Base-by-base conservation (phyloP, 2,329 filamentous ascomycete species). In the Cercospora beticola region DNA sequence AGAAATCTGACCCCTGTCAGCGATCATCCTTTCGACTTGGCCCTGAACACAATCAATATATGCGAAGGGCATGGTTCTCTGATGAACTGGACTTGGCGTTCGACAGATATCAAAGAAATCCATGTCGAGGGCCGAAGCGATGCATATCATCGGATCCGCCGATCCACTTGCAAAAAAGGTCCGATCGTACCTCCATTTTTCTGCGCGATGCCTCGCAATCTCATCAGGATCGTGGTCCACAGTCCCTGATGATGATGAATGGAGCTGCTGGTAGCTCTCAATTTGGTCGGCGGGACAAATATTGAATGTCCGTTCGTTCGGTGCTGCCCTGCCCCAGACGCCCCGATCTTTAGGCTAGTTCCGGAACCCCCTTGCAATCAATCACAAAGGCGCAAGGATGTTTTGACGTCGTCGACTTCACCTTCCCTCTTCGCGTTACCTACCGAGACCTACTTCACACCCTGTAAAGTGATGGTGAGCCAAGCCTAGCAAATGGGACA, bases 281-380 rank as follows among this genome's bases (percentile, higher is more conserved):
- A 18, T 30, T 31, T 58, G 30, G 56, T n/a, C 56, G 31, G 36
- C 57, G 64, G 36, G 40, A 54, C 28, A 33, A 62, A n/a, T 28
- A 59, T 43, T 52, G 43, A 43, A 6, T 40, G 36, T n/a, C 36
- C 36, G 36, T 31, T n/a, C 18, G 31, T 33, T 33, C 56, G 28
- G 31, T 8, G 7, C n/a, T 36, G 30, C 30, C n/a, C 49, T 54
- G 49, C 49, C 49, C 56, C 31, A 33, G 56, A 21, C 31, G 28
- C 28, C 49, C 56, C 56, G 56, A 36, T 23, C n/a, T 59, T 59
- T 36, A 59, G 56, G 56, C 56, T 59, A 31, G 30, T 36, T 59
- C 56, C 56, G 56, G 28, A 59, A 28, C 14, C 21, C 49, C 49
- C 49, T 58, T 31, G 31, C 56, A 36, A 30, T 31, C 26, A 58